These are phyloP conservation scores for Pezicula neosporulosa DNA, from an alignment of 2,329 filamentous ascomycete genomes.

Conservation along the genomic window DNA sequence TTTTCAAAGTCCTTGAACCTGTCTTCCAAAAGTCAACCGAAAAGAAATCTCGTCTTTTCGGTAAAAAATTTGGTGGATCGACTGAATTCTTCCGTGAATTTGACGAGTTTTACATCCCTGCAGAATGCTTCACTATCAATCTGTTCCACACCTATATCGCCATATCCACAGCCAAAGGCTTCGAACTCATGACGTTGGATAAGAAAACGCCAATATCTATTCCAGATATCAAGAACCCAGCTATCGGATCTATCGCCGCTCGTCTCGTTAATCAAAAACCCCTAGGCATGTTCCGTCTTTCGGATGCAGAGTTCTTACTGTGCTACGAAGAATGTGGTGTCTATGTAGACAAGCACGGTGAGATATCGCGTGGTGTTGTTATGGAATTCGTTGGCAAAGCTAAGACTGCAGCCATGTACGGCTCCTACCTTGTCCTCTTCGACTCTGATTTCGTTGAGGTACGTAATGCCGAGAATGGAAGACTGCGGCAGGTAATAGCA, in stretches of 20 bases:
- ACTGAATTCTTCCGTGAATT: conserved; percentile 98
- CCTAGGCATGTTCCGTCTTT: conserved; percentile 93
- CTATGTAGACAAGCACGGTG: conserved; percentile 97
- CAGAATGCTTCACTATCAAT: conserved; percentile 92
- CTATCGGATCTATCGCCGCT: conserved; percentile 79
- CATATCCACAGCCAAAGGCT: conserved; percentile 84
- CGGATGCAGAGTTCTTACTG: conserved; percentile 86
- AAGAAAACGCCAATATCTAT: conserved; percentile 96
- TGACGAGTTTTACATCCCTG: conserved; percentile 97
- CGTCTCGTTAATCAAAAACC: conserved; percentile 82
- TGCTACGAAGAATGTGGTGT: conserved; percentile 96
- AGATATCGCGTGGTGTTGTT: conserved; percentile 88
- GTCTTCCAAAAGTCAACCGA: conserved; percentile 91
- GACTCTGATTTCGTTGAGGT: conserved; percentile 97
- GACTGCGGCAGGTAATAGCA: conserved; percentile 89
- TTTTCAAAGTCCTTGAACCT: conserved; percentile 94
- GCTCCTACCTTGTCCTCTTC: conserved; percentile 88
- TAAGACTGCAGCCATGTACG: conserved; percentile 81
- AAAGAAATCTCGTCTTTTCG: conserved; percentile 69
- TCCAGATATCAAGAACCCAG: conserved; percentile 75
- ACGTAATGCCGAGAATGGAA: conserved; percentile 91
- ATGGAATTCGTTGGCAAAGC: conserved; percentile 99
- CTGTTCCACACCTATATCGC: conserved; percentile 94
- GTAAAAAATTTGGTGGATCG: conserved; percentile 57
- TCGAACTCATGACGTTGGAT: conserved; percentile 94